phyloP scores from a whole-genome alignment of 169 alveolate genomes.

The Cryptosporidium meleagridis region DNA sequence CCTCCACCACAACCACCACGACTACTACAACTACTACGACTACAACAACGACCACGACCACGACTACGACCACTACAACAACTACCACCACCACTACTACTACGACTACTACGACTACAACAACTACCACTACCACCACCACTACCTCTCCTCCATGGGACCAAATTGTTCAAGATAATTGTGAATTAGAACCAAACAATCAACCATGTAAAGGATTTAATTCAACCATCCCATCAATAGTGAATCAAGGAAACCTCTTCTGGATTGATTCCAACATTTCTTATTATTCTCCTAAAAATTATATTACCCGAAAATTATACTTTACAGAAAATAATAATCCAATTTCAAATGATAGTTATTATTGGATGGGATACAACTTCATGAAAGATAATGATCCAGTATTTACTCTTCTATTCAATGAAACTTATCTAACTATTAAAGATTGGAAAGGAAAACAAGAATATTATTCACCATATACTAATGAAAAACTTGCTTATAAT shows the following conservation, averaged over 20 bases:
- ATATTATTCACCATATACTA: constrained; percentile 57
- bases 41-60: background rate
- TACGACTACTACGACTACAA: background rate
- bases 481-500: constrained; percentile 34
- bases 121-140: background rate
- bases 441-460: constrained; percentile 49
- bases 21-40: background rate
- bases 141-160: constrained; percentile 33
- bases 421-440: constrained; percentile 35
- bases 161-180: background rate
- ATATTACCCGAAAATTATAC: constrained; percentile 15
- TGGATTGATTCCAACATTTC: background rate
- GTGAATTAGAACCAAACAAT: background rate
- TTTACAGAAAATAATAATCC: constrained; percentile 61
- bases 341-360: constrained; percentile 14
- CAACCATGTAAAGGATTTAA: constrained; percentile 1
- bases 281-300: background rate
- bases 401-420: constrained; percentile 23
- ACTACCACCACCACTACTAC: background rate
- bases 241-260: background rate
- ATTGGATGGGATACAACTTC: constrained; percentile 67
- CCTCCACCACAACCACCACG: background rate
- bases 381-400: background rate
- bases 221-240: background rate
- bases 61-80: background rate